Conservation (phyloP, 345 rosid genomes). For the Aquilaria malaccensis region DNA sequence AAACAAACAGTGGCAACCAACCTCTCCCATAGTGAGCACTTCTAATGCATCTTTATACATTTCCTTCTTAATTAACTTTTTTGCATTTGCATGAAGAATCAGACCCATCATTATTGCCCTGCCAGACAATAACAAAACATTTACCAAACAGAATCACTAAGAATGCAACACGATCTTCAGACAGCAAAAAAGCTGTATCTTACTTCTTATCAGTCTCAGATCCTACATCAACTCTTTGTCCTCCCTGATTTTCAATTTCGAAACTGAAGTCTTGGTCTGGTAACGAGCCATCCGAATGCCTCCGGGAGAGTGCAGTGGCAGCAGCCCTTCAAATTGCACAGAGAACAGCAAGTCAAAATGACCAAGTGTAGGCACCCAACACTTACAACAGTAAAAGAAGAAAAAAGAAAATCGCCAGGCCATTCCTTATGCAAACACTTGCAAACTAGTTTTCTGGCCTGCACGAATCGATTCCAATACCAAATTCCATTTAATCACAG, state of each 20-base stretch:
- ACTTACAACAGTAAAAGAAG: no score
- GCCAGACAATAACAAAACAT: slow-evolving; percentile 12
- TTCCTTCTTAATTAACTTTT: slow-evolving; percentile 46
- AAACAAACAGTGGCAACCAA: slow-evolving; percentile 18
- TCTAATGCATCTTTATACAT: slow-evolving; percentile 77
- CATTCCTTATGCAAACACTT: no score
- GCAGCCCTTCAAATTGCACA: slow-evolving; percentile 53
- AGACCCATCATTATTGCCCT: slow-evolving; percentile 94
- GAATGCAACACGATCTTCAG: neutral
- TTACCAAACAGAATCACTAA: neutral
- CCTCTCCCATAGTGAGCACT: slow-evolving; percentile 94
- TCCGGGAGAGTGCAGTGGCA: slow-evolving; percentile 63
- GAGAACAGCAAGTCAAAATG: slow-evolving; percentile 4
- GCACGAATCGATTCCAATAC: no score
- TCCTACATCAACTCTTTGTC: slow-evolving; percentile 56
- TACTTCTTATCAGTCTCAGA: slow-evolving; percentile 84
- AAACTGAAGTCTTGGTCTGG: slow-evolving; percentile 67
- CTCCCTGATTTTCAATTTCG: slow-evolving; percentile 86
- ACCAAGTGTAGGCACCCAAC: no score
- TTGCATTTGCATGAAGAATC: slow-evolving; percentile 82
- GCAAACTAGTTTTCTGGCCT: no score
- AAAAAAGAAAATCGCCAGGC: no score
- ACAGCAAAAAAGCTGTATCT: neutral
- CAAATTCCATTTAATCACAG: neutral
- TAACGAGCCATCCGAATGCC: slow-evolving; percentile 72